A percentile compares a stretch with the other conserved stretches of the same genome.
These are phyloP conservation scores for Hebeloma cylindrosporum DNA, from an alignment of 768 basidiomycete species.

Conservation along the genomic window DNA sequence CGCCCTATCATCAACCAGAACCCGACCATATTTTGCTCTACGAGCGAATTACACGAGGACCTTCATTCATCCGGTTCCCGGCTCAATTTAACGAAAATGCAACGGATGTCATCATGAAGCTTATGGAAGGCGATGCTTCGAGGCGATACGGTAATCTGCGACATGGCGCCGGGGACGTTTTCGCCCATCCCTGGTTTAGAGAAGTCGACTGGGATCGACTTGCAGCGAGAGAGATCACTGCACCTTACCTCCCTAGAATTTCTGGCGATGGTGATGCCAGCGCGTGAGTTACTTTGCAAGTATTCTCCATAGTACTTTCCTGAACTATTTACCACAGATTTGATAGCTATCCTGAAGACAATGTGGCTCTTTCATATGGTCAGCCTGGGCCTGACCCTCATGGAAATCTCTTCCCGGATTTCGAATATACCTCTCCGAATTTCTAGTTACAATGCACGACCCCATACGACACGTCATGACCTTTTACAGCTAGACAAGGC, in stretches of 20 bases:
- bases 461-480: background rate
- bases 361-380: constrained; percentile 62
- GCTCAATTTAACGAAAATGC: constrained; percentile 69
- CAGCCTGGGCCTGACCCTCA: constrained; percentile 54
- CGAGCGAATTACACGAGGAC: constrained; percentile 84
- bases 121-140: constrained; percentile 87
- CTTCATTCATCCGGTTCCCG: constrained; percentile 78
- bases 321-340: constrained; percentile 48
- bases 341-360: constrained; percentile 77
- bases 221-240: constrained; percentile 81
- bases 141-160: constrained; percentile 88
- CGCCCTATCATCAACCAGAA: constrained; percentile 90
- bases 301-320: background rate
- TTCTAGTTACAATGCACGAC: background rate
- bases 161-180: constrained; percentile 89
- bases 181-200: constrained; percentile 89
- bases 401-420: constrained; percentile 74
- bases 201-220: constrained; percentile 92
- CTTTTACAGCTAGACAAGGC: constrained; percentile 1
- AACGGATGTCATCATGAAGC: constrained; percentile 84
- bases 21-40: constrained; percentile 85
- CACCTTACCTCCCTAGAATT: constrained; percentile 93
- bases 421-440: constrained; percentile 58
- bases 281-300: constrained; percentile 56
- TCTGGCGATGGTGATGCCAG: constrained; percentile 93